Conservation (phyloP, 73 alveolate species). For the Urostyla sp. region DNA sequence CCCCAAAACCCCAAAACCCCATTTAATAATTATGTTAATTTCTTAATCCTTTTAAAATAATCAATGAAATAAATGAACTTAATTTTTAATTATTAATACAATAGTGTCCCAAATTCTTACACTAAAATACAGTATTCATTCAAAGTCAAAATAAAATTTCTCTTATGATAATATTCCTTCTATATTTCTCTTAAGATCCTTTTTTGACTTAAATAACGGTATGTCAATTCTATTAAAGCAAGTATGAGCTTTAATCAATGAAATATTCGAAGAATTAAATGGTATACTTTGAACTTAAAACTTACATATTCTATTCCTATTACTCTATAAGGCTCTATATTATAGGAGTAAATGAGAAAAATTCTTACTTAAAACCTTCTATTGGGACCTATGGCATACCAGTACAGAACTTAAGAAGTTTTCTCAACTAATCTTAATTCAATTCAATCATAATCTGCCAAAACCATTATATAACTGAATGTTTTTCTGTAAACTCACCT, state of each 20-base stretch:
- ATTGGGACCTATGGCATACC: slow-evolving; percentile 95
- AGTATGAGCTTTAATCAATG: slow-evolving; percentile 96
- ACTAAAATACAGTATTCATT: slow-evolving; percentile 6
- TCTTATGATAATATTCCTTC: slow-evolving; percentile 21
- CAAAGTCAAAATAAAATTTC: slow-evolving; percentile 26
- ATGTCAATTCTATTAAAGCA: slow-evolving; percentile 97
- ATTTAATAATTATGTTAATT: background rate
- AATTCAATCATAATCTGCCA: slow-evolving; percentile 86
- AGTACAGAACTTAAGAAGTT: slow-evolving; percentile 92
- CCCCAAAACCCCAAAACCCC: background rate
- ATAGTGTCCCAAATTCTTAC: background rate
- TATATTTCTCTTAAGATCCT: slow-evolving; percentile 7
- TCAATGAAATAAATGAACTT: background rate
- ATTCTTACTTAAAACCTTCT: slow-evolving; percentile 86
- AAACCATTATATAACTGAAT: slow-evolving; percentile 92
- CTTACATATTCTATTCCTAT: slow-evolving; percentile 18
- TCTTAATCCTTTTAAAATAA: too few species aligned
- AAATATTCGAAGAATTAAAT: slow-evolving; percentile 24
- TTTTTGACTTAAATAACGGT: slow-evolving; percentile 70
- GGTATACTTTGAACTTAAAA: slow-evolving; percentile 23
- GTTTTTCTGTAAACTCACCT: slow-evolving; percentile 71
- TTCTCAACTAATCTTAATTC: slow-evolving; percentile 79
- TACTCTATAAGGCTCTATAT: slow-evolving; percentile 69
- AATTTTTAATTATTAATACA: background rate
- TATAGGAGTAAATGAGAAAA: background rate